Conservation (phyloP, 306 rosid genomes). For the Malus sieversii region DNA sequence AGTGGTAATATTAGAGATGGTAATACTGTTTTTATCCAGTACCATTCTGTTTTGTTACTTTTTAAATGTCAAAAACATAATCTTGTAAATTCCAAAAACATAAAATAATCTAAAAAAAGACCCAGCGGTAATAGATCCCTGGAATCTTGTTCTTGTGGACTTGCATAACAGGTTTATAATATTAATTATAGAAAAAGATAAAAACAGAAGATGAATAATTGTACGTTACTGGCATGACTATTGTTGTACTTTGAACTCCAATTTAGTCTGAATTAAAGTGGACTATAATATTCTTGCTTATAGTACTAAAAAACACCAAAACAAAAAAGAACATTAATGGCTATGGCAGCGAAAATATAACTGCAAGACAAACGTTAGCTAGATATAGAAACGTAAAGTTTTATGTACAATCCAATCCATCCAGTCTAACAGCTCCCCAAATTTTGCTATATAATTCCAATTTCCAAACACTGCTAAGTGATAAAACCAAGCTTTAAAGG, state of each 20-base stretch:
- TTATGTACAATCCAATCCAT: neutral
- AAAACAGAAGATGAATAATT: no score
- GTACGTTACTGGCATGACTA: neutral
- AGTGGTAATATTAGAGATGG: neutral
- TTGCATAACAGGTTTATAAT: no score
- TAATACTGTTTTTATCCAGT: neutral
- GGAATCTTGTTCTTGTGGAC: neutral
- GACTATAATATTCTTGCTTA: no score
- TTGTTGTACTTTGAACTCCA: neutral
- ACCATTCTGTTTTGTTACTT: neutral
- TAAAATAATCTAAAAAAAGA: no score
- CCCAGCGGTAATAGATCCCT: neutral
- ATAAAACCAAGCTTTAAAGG: neutral
- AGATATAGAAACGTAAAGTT: slow-evolving; percentile 26
- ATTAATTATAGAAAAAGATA: no score
- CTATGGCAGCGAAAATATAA: neutral
- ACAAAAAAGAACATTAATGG: neutral
- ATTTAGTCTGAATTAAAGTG: neutral
- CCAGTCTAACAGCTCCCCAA: slow-evolving; percentile 21
- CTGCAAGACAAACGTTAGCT: slow-evolving; percentile 2
- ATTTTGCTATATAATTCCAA: slow-evolving; percentile 11
- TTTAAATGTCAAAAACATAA: no score
- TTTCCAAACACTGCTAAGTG: neutral
- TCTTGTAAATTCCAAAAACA: no score
- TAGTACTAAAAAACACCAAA: neutral